Conservation (phyloP, 2,329 filamentous ascomycete genomes). For the Colletotrichum cereale region DNA sequence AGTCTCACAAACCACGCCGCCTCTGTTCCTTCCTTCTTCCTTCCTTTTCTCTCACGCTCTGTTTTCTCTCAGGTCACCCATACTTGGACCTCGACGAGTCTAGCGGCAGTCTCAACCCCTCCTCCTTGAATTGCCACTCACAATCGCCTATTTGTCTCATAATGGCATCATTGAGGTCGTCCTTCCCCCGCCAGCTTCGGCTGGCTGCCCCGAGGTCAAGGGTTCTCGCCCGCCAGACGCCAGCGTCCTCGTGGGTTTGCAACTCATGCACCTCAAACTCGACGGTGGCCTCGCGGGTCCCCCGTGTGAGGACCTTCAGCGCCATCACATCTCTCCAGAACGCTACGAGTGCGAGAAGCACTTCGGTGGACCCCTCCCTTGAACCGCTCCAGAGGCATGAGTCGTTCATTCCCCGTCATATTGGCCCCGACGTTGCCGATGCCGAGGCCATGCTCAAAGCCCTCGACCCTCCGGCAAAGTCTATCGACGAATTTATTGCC, state of each 20-base stretch:
- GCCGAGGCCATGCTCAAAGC: constrained; percentile 83
- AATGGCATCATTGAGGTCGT: constrained; percentile 41
- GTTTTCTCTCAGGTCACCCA: not conserved
- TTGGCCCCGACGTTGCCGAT: constrained; percentile 81
- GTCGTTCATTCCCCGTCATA: constrained; percentile 85
- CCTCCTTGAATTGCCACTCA: constrained; percentile 1
- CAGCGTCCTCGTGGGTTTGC: constrained; percentile 35
- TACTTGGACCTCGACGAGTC: not conserved
- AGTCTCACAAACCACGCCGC: constrained; percentile 1
- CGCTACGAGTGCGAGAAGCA: constrained; percentile 28
- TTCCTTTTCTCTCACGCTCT: constrained; percentile 6
- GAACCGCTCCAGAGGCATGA: constrained; percentile 56
- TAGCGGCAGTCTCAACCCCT: constrained; percentile 6
- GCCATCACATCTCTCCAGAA: constrained; percentile 26
- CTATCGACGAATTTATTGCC: constrained; percentile 84
- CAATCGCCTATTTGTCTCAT: constrained; percentile 12
- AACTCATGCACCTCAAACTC: constrained; percentile 29
- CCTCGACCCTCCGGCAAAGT: constrained; percentile 79
- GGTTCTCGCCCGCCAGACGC: constrained; percentile 33
- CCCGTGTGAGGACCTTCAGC: constrained; percentile 33
- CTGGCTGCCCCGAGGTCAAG: constrained; percentile 37
- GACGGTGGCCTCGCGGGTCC: constrained; percentile 17
- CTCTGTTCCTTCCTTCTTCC: not conserved
- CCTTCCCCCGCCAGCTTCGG: constrained; percentile 41
- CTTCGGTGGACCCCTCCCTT: constrained; percentile 38